A percentile compares a stretch with the other conserved stretches of the same genome.
phyloP scores from a whole-genome alignment of 2,329 filamentous ascomycete species.

The Colletotrichum sp. region DNA sequence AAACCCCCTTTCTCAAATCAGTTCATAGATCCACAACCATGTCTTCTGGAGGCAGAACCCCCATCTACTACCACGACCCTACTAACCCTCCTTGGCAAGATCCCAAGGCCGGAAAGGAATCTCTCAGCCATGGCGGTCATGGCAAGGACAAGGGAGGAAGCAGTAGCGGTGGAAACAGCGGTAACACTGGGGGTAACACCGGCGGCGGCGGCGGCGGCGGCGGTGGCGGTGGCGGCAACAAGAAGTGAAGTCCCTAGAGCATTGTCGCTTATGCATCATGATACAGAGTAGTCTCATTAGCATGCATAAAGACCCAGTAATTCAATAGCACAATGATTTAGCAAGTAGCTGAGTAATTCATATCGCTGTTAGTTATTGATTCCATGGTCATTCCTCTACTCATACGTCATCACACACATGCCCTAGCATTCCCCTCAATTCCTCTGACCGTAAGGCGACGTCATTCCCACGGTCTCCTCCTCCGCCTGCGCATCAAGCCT shows the following conservation, averaged over 20 bases:
- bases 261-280: neutral
- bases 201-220: neutral
- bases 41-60: neutral
- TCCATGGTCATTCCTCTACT: neutral
- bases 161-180: neutral
- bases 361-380: neutral
- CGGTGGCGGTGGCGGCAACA: neutral
- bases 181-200: neutral
- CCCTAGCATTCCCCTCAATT: neutral
- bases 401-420: neutral
- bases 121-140: neutral
- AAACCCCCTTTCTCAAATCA: fast-evolving
- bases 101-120: neutral
- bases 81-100: neutral
- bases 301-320: neutral
- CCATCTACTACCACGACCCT: neutral
- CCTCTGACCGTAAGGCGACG: neutral
- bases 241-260: fast-evolving
- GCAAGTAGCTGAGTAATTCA: neutral
- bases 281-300: neutral
- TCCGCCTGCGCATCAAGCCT: neutral
- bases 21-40: neutral
- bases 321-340: no score
- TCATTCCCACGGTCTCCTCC: neutral
- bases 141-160: neutral